Evolutionary conservation across 257 asterid genomes (phyloP).

Genomic region (Solanum raphanifolium): DNA sequence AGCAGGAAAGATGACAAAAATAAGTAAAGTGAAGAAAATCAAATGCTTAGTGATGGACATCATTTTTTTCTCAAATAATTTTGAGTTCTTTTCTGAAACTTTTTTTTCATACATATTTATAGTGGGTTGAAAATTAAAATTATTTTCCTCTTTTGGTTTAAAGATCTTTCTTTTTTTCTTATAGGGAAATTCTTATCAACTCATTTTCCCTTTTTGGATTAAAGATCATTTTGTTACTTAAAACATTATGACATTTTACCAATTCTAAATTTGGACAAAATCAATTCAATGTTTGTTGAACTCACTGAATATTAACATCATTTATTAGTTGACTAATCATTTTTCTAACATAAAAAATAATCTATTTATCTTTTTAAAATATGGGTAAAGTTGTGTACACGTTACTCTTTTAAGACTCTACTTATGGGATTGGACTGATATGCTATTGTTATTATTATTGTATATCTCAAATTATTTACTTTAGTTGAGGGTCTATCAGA

Average conservation of each 20-base stretch:
- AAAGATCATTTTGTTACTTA: not conserved
- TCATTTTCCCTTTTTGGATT: not conserved
- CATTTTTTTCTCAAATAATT: not conserved
- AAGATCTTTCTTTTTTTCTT: not conserved
- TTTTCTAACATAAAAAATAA: not conserved
- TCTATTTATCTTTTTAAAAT: not conserved
- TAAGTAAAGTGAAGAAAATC: not conserved
- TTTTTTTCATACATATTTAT: not conserved
- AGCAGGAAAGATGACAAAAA: not conserved
- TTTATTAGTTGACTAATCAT: not conserved
- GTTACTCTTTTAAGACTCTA: not conserved
- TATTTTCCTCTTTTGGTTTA: not conserved
- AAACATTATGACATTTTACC: not conserved
- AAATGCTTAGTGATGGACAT: not conserved
- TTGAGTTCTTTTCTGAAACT: not conserved
- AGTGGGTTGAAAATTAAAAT: not conserved
- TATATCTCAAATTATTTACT: not conserved
- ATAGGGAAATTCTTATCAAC: not conserved
- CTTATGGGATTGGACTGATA: not conserved
- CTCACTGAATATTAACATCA: not conserved
- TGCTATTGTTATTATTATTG: not conserved
- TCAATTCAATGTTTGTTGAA: not conserved
- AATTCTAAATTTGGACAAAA: not conserved
- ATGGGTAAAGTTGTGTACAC: not conserved
- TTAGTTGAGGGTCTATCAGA: not conserved